Percentiles rank a stretch among this genome's conserved stretches.
phyloP scores from a whole-genome alignment of 805 yeast genomes.

The Hanseniaspora clermontiae region DNA sequence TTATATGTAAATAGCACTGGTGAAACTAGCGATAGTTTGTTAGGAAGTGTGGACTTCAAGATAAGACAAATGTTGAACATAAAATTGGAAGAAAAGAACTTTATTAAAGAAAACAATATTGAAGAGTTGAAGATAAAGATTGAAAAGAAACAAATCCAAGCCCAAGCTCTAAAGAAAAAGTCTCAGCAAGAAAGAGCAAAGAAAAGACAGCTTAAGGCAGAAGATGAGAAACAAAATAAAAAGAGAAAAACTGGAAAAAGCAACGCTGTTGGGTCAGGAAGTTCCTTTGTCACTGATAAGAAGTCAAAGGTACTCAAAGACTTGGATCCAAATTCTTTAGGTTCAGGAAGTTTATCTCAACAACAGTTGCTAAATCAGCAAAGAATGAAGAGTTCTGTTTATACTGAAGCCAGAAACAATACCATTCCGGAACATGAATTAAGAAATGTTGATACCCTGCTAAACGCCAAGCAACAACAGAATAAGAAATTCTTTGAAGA shows the following conservation, averaged over 20 bases:
- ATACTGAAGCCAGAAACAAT: constrained; percentile 77
- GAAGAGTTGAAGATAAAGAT: constrained; percentile 8
- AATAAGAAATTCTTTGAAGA: constrained; percentile 77
- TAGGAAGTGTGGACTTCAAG: constrained; percentile 5
- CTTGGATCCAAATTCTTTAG: constrained; percentile 11
- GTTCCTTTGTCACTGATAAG: constrained; percentile 2
- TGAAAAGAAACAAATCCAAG: not conserved
- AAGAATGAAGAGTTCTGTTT: constrained; percentile 42
- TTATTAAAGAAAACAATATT: constrained; percentile 8
- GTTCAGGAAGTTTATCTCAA: constrained; percentile 14
- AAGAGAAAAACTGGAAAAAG: constrained; percentile 14
- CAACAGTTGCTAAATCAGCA: constrained; percentile 16
- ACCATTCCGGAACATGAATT: constrained; percentile 88
- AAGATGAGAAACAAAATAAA: constrained; percentile 7
- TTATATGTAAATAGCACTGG: not conserved
- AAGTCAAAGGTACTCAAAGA: constrained; percentile 17
- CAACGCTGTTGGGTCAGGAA: constrained; percentile 9
- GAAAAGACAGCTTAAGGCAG: constrained; percentile 2
- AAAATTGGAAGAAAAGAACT: constrained; percentile 3
- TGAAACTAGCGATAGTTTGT: not conserved
- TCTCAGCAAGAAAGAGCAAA: constrained; percentile 8
- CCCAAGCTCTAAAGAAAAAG: not conserved
- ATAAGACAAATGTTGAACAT: constrained; percentile 1
- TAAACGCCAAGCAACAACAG: constrained; percentile 62
- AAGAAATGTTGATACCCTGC: constrained; percentile 63